Percentiles rank a stretch among this genome's conserved stretches.
Conservation (phyloP, 768 basidiomycete genomes). For the Cyclocybe cylindracea region DNA sequence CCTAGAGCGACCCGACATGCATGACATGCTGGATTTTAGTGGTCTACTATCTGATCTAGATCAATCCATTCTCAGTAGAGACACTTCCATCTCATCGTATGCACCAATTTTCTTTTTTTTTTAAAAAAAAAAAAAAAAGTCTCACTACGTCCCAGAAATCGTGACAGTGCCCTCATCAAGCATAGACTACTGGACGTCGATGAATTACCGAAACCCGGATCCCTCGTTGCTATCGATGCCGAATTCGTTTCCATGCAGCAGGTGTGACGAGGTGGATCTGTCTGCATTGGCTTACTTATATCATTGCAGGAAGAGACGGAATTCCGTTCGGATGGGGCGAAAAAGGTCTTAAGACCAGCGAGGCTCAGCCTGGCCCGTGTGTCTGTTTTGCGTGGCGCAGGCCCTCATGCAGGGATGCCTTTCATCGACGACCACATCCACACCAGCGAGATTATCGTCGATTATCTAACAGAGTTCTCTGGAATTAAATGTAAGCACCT, state of each 20-base stretch:
- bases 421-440: conserved; percentile 99
- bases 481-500: conserved; percentile 81
- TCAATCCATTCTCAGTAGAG: conserved; percentile 73
- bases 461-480: conserved; percentile 96
- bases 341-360: conserved; percentile 88
- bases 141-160: conserved; percentile 52
- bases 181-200: conserved; percentile 72
- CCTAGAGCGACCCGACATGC: conserved; percentile 72
- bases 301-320: conserved; percentile 85
- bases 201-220: conserved; percentile 86
- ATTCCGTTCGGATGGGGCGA: conserved; percentile 91
- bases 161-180: conserved; percentile 70
- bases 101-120: conserved; percentile 21
- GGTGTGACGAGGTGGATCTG: conserved; percentile 36
- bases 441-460: conserved; percentile 92
- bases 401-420: conserved; percentile 76
- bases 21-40: conserved; percentile 59
- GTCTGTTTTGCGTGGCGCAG: conserved; percentile 88
- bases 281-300: neutral
- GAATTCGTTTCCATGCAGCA: conserved; percentile 98
- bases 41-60: conserved; percentile 69
- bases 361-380: conserved; percentile 92
- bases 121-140: too few species aligned
- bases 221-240: conserved; percentile 92
- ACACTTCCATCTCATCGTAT: conserved; percentile 87